Base-by-base conservation (phyloP, 371 early-diverging fungal genomes). In the Coemansia sp. region DNA sequence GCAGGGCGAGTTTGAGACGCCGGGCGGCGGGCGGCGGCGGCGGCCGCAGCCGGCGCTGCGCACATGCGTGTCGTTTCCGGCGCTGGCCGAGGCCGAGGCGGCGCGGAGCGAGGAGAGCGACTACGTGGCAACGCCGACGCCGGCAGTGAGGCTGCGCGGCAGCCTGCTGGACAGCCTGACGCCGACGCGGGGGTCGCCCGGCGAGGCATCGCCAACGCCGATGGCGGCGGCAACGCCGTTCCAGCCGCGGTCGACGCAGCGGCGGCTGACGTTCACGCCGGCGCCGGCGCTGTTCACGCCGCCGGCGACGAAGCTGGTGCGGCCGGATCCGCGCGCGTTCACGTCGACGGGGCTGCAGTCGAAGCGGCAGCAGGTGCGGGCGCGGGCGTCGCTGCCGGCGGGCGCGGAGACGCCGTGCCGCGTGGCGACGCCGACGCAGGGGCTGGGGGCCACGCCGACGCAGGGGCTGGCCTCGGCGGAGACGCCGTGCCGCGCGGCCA, bases 221-320 rank as follows among this genome's bases (percentile, higher is more conserved):
- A 5, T 5, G 11, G 8, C 30, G 31, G 4, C 50, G 10, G 12
- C 31, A 10, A 49, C 47, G 49, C 57, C 65, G 35, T 62, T 70
- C 16, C 71, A 66, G 11, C 48, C 71, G 40, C 66, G 60, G 6
- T 59, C 62, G 1, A 53, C 60, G 2, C 66, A 57, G 53, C 57
- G 70, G 71, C 72, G 76, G 43, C 66, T 75, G 54, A 59, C 70
- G 20, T 75, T 75, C 20, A 56, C 65, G 35, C 72, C 59, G 39
- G 61, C 59, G 2, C 65, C 56, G 40, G n/a, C 65, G 16, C 43
- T 78, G 53, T 78, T 77, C 48, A 79, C 80, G 11, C 80, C 80
- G 40, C 80, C 70, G 9, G 67, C 70, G 6, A 72, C 80, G 3
- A 79, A 74, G 64, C 80, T 80, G n/a, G 80, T 80, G 38, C 61